Base-by-base conservation (phyloP, 805 yeast species). In the Brettanomyces anomalus region DNA sequence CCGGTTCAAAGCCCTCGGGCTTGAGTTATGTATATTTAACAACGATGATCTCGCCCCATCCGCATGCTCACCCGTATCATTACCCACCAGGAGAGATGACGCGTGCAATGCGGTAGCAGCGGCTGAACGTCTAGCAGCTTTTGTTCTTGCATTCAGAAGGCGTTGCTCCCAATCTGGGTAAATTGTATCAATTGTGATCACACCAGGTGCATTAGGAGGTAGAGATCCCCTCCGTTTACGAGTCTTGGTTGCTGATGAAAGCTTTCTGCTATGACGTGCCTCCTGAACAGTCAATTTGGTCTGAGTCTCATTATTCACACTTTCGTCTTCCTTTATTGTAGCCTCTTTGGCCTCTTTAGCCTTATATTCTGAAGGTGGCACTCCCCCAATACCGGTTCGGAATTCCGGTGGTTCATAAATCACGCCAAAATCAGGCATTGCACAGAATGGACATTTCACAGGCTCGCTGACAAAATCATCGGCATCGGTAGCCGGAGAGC, bases 81-180 rank as follows among this genome's bases (percentile, higher is more conserved):
- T 5, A 78, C 83, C 58, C 14, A 81, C 67, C 28, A 87, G 57
- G 53, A 86, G 72, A 44, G 88, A 87, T 11, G 94, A 79, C 2
- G 95, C 89, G 62, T 90, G 97, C 33, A 90, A 76, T 0, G 96
- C 96, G 30, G 86, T 85, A 0, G 97, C 97, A 13, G 95, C 86
- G 0, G 97, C 97, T 0, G 96, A 81, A 54, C 87, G 74, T 45
- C 95, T 74, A 0, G 95, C 96, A 31, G 87, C 65, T 49, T 80
- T 80, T 45, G 80, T 72, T 41, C 89, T 74, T 4, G 96, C 95
- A 40, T 76, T 70, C 7, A 72, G 68, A 39, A 90, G 71, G 49
- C 79, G 83, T 16, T 70, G 63, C 53, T 85, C 88, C 98, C 98
- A 90, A 56, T 86, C 96, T 1, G 98, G 97, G 41, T 97, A 71